These are phyloP conservation scores for Platanthera guangdongensis DNA, from an alignment of 106 monocot species.

Conservation along the genomic window DNA sequence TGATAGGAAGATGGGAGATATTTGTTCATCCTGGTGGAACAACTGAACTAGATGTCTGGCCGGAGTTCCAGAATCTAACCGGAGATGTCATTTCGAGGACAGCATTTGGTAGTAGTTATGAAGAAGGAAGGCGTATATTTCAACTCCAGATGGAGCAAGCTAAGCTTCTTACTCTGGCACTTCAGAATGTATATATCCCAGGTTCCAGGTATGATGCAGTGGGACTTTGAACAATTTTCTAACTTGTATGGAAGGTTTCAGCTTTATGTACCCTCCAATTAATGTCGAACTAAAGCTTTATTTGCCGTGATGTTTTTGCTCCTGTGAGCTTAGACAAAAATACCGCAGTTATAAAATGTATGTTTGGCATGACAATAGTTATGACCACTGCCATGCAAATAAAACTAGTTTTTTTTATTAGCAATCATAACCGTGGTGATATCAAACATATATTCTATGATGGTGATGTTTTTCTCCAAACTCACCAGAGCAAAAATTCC, in stretches of 20 bases:
- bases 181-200: constrained; percentile 17
- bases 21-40: constrained; percentile 12
- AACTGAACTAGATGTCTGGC: constrained; percentile 34
- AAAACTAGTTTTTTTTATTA: no score
- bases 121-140: constrained; percentile 12
- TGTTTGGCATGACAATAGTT: no score
- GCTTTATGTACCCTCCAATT: not conserved
- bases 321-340: no score
- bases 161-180: not conserved
- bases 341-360: no score
- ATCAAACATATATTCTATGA: no score
- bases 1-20: constrained; percentile 38
- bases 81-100: constrained; percentile 3
- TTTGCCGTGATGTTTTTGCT: no score
- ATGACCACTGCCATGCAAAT: no score
- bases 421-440: no score
- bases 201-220: constrained; percentile 5
- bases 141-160: constrained; percentile 1
- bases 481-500: no score
- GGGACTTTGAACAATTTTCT: not conserved
- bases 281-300: no score
- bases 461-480: no score
- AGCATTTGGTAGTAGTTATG: constrained; percentile 10
- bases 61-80: constrained; percentile 1
- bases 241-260: not conserved